Conservation (phyloP, 768 basidiomycete genomes). For the Lepiota subincarnata region DNA sequence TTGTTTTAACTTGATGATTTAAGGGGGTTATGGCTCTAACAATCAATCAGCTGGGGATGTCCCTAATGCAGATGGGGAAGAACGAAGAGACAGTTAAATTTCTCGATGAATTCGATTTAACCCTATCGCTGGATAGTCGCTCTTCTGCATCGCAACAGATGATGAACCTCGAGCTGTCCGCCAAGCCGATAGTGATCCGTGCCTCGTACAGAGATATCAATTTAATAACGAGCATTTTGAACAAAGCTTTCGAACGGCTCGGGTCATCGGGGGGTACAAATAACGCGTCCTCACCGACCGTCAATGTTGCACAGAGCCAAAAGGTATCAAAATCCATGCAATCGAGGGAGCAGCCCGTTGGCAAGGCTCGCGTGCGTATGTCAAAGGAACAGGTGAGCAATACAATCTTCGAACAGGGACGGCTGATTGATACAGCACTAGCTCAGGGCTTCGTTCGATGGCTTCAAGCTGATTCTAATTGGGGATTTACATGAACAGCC, state of each 20-base stretch:
- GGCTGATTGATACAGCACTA: slow-evolving; percentile 25
- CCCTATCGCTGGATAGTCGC: slow-evolving; percentile 84
- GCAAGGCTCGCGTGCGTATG: slow-evolving; percentile 43
- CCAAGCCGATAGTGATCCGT: slow-evolving; percentile 84
- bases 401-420: neutral
- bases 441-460: slow-evolving; percentile 85
- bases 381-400: slow-evolving; percentile 76
- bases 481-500: slow-evolving; percentile 96
- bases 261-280: neutral
- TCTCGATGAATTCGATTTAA: slow-evolving; percentile 88
- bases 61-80: slow-evolving; percentile 82
- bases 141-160: slow-evolving; percentile 64
- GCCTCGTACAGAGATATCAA: slow-evolving; percentile 95
- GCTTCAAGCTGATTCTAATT: slow-evolving; percentile 89
- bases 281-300: neutral
- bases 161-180: slow-evolving; percentile 77
- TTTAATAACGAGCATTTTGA: slow-evolving; percentile 81
- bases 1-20: slow-evolving; percentile 5
- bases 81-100: slow-evolving; percentile 82
- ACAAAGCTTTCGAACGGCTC: slow-evolving; percentile 74
- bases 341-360: slow-evolving; percentile 18
- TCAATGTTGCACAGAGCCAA: slow-evolving; percentile 2
- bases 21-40: slow-evolving; percentile 81
- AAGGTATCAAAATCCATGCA: slow-evolving; percentile 6
- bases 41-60: slow-evolving; percentile 87